phyloP scores from a whole-genome alignment of 2,329 filamentous ascomycete species.

The Teratosphaeria zuluensis region DNA sequence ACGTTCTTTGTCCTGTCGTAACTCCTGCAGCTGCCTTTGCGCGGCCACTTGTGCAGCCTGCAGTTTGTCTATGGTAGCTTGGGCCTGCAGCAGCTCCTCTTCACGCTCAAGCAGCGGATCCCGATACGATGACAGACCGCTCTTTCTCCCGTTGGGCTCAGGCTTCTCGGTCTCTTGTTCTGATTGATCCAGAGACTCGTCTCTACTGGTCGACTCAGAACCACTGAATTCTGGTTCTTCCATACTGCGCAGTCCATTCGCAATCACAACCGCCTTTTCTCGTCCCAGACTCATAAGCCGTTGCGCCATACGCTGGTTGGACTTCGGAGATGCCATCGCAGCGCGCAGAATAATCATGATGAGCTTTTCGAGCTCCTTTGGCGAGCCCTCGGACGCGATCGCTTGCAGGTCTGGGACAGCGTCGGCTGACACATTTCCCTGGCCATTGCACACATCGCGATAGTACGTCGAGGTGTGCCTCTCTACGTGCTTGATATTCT shows the following conservation, averaged over 20 bases:
- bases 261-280: constrained; percentile 24
- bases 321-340: constrained; percentile 38
- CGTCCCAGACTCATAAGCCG: constrained; percentile 23
- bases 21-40: constrained; percentile 33
- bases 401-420: constrained; percentile 39
- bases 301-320: constrained; percentile 38
- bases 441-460: constrained; percentile 34
- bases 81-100: constrained; percentile 40
- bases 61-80: constrained; percentile 36
- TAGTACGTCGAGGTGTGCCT: constrained; percentile 40
- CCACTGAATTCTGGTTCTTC: constrained; percentile 20
- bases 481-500: constrained; percentile 44
- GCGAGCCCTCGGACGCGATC: constrained; percentile 36
- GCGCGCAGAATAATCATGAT: constrained; percentile 41
- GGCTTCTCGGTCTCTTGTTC: constrained; percentile 13
- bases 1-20: constrained; percentile 32
- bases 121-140: constrained; percentile 18
- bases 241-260: constrained; percentile 23
- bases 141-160: constrained; percentile 10
- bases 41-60: constrained; percentile 31
- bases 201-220: constrained; percentile 19
- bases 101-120: constrained; percentile 41
- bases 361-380: constrained; percentile 28
- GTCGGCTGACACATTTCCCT: constrained; percentile 23
- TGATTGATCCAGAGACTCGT: constrained; percentile 22